These are phyloP conservation scores for Hymenoscyphus fraxineus DNA, from an alignment of 2,329 filamentous ascomycete species.

Conservation along the genomic window DNA sequence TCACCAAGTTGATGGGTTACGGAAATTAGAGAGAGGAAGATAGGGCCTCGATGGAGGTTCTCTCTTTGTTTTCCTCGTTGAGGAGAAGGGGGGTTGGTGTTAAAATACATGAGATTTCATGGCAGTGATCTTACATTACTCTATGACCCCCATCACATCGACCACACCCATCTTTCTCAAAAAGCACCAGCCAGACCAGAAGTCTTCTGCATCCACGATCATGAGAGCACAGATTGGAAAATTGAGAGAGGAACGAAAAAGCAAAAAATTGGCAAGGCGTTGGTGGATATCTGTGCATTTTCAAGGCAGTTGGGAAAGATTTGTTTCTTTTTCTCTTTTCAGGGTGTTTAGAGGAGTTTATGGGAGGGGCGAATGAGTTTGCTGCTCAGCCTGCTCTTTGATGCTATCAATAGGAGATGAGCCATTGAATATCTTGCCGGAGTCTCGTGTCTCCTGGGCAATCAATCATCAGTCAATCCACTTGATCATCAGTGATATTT, in stretches of 20 bases:
- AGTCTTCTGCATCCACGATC: no score
- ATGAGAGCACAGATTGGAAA: background rate
- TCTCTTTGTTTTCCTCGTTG: background rate
- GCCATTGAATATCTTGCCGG: background rate
- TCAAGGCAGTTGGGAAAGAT: background rate
- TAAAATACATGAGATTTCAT: background rate
- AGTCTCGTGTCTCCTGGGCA: background rate
- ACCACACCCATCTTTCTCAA: background rate
- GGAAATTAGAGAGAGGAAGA: constrained; percentile 12
- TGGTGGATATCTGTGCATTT: background rate
- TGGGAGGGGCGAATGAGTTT: background rate
- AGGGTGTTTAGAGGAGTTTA: constrained; percentile 2
- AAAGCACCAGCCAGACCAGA: background rate
- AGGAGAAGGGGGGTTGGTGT: background rate
- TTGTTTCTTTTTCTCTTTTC: background rate
- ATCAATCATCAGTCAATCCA: no score
- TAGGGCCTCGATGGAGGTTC: background rate
- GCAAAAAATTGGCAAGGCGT: background rate
- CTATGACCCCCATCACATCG: background rate
- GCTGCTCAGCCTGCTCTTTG: background rate
- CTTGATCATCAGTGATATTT: no score
- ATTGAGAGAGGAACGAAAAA: background rate
- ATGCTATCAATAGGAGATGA: background rate
- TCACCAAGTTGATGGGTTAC: constrained; percentile 65
- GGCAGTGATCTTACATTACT: background rate